Conservation (phyloP, 1,284 basidiomycete genomes). For the Naganishia albida region DNA sequence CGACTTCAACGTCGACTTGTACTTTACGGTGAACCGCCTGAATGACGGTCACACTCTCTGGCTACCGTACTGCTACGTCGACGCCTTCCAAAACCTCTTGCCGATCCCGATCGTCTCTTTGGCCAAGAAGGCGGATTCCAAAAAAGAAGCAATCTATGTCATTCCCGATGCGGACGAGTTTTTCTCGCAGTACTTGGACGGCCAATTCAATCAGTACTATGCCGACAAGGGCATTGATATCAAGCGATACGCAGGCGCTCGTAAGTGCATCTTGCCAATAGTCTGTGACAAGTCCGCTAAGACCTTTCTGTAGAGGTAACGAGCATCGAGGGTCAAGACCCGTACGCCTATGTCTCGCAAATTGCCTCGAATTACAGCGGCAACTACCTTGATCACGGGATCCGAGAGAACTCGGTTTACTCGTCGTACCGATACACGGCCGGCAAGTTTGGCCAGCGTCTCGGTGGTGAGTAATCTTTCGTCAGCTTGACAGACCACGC, state of each 20-base stretch:
- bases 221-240: slow-evolving; percentile 60
- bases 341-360: slow-evolving; percentile 62
- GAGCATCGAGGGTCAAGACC: slow-evolving; percentile 60
- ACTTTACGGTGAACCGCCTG: slow-evolving; percentile 60
- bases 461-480: slow-evolving; percentile 48
- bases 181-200: slow-evolving; percentile 55
- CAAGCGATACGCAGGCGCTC: slow-evolving; percentile 63
- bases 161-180: slow-evolving; percentile 62
- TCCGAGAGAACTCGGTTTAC: slow-evolving; percentile 55
- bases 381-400: slow-evolving; percentile 59
- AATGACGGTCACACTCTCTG: slow-evolving; percentile 68
- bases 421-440: slow-evolving; percentile 61
- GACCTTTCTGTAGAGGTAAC: slow-evolving; percentile 52
- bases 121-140: slow-evolving; percentile 55
- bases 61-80: slow-evolving; percentile 57
- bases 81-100: slow-evolving; percentile 61
- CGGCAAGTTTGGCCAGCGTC: slow-evolving; percentile 59
- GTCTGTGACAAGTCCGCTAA: background rate
- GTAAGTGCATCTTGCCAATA: background rate
- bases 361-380: slow-evolving; percentile 64
- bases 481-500: background rate
- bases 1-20: slow-evolving; percentile 65
- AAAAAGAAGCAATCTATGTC: slow-evolving; percentile 61
- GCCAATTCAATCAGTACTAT: slow-evolving; percentile 59
- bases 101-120: slow-evolving; percentile 64